Percentiles rank a stretch among this genome's conserved stretches.
Evolutionary conservation across 1,139 yeast genomes (phyloP).

Genomic region (Hanseniaspora gamundiae): DNA sequence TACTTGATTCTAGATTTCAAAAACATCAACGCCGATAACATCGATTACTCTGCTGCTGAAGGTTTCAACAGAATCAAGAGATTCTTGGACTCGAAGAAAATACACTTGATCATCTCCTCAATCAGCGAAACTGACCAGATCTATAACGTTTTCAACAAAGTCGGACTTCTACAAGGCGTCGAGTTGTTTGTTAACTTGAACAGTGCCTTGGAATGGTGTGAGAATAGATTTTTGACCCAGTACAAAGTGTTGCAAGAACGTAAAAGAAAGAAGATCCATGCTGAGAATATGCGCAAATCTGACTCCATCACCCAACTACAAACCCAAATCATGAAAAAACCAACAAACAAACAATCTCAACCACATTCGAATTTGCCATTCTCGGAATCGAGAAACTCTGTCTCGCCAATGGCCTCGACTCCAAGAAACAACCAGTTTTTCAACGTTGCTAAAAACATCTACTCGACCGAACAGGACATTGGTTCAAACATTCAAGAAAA

Average conservation of each 20-base stretch:
- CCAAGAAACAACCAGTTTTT: constrained; percentile 30
- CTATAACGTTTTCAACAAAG: constrained; percentile 52
- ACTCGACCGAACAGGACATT: constrained; percentile 23
- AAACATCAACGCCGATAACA: constrained; percentile 52
- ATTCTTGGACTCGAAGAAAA: constrained; percentile 53
- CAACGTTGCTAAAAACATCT: constrained; percentile 27
- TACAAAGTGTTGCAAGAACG: constrained; percentile 34
- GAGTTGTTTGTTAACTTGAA: constrained; percentile 47
- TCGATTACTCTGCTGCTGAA: constrained; percentile 94
- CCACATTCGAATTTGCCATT: background rate
- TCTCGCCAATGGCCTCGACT: constrained; percentile 13
- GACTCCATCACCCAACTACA: background rate
- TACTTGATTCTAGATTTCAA: constrained; percentile 78
- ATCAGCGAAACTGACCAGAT: constrained; percentile 55
- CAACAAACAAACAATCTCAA: background rate
- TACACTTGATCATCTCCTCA: constrained; percentile 68
- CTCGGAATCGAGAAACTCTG: constrained; percentile 3
- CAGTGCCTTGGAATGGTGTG: constrained; percentile 93
- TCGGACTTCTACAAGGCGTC: constrained; percentile 51
- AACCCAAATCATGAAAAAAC: constrained; percentile 6
- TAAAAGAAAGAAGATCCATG: constrained; percentile 13
- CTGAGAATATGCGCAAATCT: constrained; percentile 11
- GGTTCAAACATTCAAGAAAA: constrained; percentile 30
- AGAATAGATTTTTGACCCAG: constrained; percentile 68
- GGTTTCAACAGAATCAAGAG: constrained; percentile 84